Evolutionary conservation across 1,139 yeast species (phyloP).

Genomic region (Scheffersomyces parashehatae): DNA sequence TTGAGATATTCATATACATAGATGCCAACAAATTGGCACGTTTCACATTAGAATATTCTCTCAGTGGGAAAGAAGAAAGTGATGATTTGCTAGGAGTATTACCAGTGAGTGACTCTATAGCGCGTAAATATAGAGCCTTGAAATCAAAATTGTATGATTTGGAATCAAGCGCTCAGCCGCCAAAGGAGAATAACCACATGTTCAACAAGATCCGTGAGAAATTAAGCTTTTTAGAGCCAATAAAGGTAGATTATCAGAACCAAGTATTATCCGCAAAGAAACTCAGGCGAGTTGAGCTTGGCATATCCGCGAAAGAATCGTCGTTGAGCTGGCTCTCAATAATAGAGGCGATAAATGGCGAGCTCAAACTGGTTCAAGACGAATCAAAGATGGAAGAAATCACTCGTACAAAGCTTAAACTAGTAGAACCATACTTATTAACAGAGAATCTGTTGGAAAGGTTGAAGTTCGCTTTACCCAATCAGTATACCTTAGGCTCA

Average conservation of each 20-base stretch:
- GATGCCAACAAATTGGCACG: constrained; percentile 55
- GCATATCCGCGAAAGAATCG: constrained; percentile 6
- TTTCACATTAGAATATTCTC: constrained; percentile 62
- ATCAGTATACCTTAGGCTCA: background rate
- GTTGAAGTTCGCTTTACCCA: constrained; percentile 23
- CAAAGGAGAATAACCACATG: background rate
- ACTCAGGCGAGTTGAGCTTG: constrained; percentile 8
- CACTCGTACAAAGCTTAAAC: constrained; percentile 35
- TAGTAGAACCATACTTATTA: constrained; percentile 52
- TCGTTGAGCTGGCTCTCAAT: constrained; percentile 26
- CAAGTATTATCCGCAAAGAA: constrained; percentile 17
- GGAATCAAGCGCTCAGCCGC: background rate
- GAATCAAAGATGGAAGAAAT: constrained; percentile 33
- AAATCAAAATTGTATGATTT: background rate
- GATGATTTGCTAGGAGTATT: constrained; percentile 44
- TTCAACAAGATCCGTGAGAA: constrained; percentile 7
- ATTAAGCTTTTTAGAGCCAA: constrained; percentile 27
- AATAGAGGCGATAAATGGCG: constrained; percentile 25
- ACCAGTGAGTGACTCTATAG: constrained; percentile 21
- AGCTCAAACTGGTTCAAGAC: constrained; percentile 31
- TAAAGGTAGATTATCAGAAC: constrained; percentile 29
- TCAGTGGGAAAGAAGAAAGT: constrained; percentile 48
- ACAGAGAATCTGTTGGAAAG: constrained; percentile 50
- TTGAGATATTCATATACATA: constrained; percentile 51
- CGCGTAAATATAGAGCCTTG: constrained; percentile 8